Percentiles rank a stretch among this genome's conserved stretches.
Conservation (phyloP, 768 basidiomycete species). For the Mycena pura region DNA sequence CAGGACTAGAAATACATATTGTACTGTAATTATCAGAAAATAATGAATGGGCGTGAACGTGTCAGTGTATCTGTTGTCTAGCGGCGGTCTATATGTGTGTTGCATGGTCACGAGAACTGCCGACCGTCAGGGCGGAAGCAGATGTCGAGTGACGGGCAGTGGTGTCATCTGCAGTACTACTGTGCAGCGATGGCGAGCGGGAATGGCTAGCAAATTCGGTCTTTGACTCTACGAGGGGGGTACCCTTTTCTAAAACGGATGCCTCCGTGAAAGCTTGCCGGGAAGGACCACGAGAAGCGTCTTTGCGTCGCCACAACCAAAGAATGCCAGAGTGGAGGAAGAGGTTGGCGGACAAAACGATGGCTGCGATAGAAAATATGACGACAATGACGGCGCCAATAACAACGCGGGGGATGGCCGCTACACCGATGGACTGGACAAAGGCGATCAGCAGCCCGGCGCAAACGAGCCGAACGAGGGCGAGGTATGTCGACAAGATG, state of each 20-base stretch:
- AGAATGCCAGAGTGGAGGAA: slow-evolving; percentile 54
- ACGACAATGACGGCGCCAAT: slow-evolving; percentile 80
- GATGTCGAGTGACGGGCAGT: slow-evolving; percentile 9
- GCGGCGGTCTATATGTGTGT: slow-evolving; percentile 1
- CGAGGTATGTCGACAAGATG: slow-evolving; percentile 70
- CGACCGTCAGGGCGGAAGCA: slow-evolving; percentile 2
- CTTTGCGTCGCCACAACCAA: slow-evolving; percentile 36
- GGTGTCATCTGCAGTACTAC: slow-evolving; percentile 7
- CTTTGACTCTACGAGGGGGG: slow-evolving; percentile 16
- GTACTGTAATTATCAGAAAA: slow-evolving; percentile 14
- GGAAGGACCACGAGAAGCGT: slow-evolving; percentile 15
- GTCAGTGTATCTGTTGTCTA: slow-evolving; percentile 1
- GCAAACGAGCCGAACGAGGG: slow-evolving; percentile 70
- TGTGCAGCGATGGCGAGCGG: slow-evolving; percentile 10
- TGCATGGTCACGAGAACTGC: not conserved
- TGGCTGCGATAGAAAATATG: slow-evolving; percentile 71
- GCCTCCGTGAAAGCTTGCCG: slow-evolving; percentile 34
- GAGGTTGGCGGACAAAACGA: slow-evolving; percentile 74
- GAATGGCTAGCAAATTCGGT: slow-evolving; percentile 9
- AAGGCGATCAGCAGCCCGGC: slow-evolving; percentile 82
- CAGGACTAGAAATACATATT: slow-evolving; percentile 14
- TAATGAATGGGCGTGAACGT: slow-evolving; percentile 1
- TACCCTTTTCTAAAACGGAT: slow-evolving; percentile 50
- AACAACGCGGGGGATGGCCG: slow-evolving; percentile 80
- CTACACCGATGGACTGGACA: slow-evolving; percentile 64